phyloP scores from a whole-genome alignment of 345 rosid species.

The Crucihimalaya himalaica region DNA sequence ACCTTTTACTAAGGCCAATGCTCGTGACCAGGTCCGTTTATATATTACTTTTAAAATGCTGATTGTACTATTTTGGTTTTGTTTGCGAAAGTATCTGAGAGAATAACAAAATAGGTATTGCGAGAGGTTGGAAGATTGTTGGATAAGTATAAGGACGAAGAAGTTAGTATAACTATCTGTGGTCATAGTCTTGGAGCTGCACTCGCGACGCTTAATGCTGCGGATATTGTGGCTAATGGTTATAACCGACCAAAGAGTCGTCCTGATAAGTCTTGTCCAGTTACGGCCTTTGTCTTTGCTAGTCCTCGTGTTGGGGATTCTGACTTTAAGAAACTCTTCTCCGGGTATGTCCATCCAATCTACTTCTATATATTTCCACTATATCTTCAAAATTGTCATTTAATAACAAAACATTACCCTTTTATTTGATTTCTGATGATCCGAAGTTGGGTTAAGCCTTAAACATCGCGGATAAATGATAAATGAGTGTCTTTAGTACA shows the following conservation, averaged over 20 bases:
- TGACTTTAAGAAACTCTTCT: slow-evolving; percentile 47
- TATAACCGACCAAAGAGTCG: slow-evolving; percentile 45
- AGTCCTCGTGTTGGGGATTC: slow-evolving; percentile 73
- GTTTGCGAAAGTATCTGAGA: neutral
- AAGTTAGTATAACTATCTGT: slow-evolving; percentile 61
- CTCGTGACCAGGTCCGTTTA: slow-evolving; percentile 61
- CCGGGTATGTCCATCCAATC: slow-evolving; percentile 28
- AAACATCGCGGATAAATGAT: no score
- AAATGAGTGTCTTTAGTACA: neutral
- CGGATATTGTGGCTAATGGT: slow-evolving; percentile 66
- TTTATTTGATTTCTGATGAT: no score
- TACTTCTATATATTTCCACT: neutral
- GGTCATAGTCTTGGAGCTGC: slow-evolving; percentile 80
- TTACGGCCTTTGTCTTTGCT: slow-evolving; percentile 60
- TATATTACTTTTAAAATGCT: neutral
- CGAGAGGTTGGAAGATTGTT: slow-evolving; percentile 56
- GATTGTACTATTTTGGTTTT: neutral
- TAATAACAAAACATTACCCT: neutral
- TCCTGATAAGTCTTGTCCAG: slow-evolving; percentile 41
- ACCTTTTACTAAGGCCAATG: slow-evolving; percentile 55
- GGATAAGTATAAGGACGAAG: slow-evolving; percentile 59
- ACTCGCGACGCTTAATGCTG: slow-evolving; percentile 56
- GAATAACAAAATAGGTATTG: slow-evolving; percentile 23
- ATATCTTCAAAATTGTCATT: no score
- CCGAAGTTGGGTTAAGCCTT: no score